A percentile compares a stretch with the other conserved stretches of the same genome.
These are phyloP conservation scores for Fusarium tricinctum DNA, from an alignment of 2,329 filamentous ascomycete genomes.

Conservation along the genomic window DNA sequence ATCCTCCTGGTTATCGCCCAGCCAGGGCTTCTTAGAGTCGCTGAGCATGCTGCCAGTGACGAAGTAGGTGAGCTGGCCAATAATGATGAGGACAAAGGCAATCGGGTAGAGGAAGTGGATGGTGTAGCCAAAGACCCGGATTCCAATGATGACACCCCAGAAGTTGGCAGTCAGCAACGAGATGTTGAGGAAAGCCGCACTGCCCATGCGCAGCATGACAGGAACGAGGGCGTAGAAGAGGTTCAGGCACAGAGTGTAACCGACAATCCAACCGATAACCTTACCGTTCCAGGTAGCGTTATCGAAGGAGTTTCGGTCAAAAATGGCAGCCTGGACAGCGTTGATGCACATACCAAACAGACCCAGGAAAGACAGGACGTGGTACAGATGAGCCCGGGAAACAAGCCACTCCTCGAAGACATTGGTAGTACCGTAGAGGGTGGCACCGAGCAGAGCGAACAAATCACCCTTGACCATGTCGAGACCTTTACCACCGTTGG, in stretches of 20 bases:
- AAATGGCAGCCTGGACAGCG: conserved; percentile 90
- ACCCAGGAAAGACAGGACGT: conserved; percentile 91
- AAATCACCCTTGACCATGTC: conserved; percentile 91
- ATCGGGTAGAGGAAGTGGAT: conserved; percentile 96
- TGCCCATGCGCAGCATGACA: conserved; percentile 88
- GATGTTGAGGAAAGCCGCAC: conserved; percentile 96
- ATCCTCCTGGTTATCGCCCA: conserved; percentile 86
- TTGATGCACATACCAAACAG: conserved; percentile 93
- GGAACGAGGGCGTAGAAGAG: conserved; percentile 92
- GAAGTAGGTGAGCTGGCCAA: conserved; percentile 90
- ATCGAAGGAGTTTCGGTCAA: conserved; percentile 82
- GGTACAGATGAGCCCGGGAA: conserved; percentile 86
- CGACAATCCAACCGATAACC: conserved; percentile 86
- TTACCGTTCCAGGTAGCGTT: conserved; percentile 74
- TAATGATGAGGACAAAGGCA: conserved; percentile 91
- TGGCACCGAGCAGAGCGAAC: conserved; percentile 89
- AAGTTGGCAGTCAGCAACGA: conserved; percentile 94
- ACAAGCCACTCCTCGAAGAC: conserved; percentile 96
- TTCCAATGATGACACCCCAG: conserved; percentile 95
- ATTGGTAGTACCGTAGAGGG: conserved; percentile 91
- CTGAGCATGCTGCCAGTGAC: conserved; percentile 84
- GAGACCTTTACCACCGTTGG: conserved; percentile 75
- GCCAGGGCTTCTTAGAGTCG: conserved; percentile 94
- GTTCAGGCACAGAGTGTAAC: conserved; percentile 85
- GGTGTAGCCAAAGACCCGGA: conserved; percentile 82